Base-by-base conservation (phyloP, 306 rosid genomes). In the Rosa multiflora region DNA sequence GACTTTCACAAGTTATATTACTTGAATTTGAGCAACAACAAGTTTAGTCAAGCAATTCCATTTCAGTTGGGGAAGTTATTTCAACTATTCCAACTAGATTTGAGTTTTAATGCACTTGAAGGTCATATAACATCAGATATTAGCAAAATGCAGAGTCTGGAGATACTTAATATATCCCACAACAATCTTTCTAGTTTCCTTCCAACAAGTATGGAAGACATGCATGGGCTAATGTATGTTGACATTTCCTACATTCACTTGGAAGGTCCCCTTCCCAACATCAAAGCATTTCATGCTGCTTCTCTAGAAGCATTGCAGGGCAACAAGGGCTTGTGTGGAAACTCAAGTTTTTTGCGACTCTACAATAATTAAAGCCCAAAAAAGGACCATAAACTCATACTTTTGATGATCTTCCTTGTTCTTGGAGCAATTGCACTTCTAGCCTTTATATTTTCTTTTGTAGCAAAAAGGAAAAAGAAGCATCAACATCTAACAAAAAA, bases 201-300 rank as follows among this genome's bases (percentile, higher is more conserved):
- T n/a, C 78, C 78, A 58, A 39, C 56, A 2, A 56, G 23, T 21
- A 40, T 73, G 7, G 18, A 13, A 11, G 9, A 21, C 1, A 58
- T 58, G 70, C 12, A 26, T 1, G 49, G 70, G 53, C 47, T 59
- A 21, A 4, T 8, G 0, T 7, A 14, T 4, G 20, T 52, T 8
- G 63, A 73, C 42, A 35, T 52, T 7, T 73, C 76, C 63, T 37
- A 73, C 52, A 73, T 55, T 6, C 10, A 53, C 17, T 73, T 73
- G 35, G 67, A 73, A 59, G 77, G 77, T 55, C 67, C 67, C 2
- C 14, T 73, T 73, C 77, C 77, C 3, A 53, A 73, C 48, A 32
- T 0, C 17, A 53, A 9, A 9, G 51, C 39, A 58, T 73, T 73
- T 55, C 49, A 39, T 20, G 5, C 5, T 3, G 61, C 61, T 71